These are phyloP conservation scores for Phyllosticta paracitricarpa DNA, from an alignment of 2,329 filamentous ascomycete genomes.

Conservation along the genomic window DNA sequence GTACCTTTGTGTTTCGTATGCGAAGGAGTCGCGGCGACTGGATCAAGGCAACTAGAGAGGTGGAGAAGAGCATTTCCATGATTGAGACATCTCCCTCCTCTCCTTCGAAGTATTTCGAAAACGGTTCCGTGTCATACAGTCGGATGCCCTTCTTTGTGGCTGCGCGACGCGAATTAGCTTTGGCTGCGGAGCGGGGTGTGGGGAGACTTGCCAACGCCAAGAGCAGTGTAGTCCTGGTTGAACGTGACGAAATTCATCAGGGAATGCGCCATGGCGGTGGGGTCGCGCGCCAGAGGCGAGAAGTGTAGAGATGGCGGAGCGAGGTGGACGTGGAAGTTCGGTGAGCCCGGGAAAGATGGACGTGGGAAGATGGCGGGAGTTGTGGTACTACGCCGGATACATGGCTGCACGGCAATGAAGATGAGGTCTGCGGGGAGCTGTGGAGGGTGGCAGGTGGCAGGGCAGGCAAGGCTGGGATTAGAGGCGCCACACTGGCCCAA, in stretches of 20 bases:
- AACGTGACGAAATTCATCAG: slow-evolving; percentile 94
- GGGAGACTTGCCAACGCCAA: slow-evolving; percentile 69
- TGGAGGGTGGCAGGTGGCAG: background rate
- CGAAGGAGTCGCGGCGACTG: slow-evolving; percentile 84
- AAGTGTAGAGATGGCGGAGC: background rate
- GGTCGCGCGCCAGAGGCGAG: slow-evolving; percentile 13
- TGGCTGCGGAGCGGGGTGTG: background rate
- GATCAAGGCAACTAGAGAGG: slow-evolving; percentile 87
- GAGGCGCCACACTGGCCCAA: background rate
- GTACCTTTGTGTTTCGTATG: slow-evolving; percentile 94
- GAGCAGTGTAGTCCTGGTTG: slow-evolving; percentile 96
- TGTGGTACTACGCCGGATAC: slow-evolving; percentile 1
- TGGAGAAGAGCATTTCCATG: slow-evolving; percentile 98
- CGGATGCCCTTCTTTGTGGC: slow-evolving; percentile 90
- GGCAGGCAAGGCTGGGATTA: background rate
- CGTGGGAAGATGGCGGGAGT: background rate
- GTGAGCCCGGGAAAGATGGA: background rate
- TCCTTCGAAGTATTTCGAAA: slow-evolving; percentile 87
- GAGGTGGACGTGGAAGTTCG: background rate
- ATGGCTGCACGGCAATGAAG: background rate
- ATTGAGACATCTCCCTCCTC: slow-evolving; percentile 92
- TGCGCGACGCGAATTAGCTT: slow-evolving; percentile 26
- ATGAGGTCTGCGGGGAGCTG: background rate
- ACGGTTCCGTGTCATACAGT: slow-evolving; percentile 94
- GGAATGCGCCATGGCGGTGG: slow-evolving; percentile 46